These are phyloP conservation scores for Achlya hypogyna DNA, from an alignment of 352 stramenopile species.

Conservation along the genomic window DNA sequence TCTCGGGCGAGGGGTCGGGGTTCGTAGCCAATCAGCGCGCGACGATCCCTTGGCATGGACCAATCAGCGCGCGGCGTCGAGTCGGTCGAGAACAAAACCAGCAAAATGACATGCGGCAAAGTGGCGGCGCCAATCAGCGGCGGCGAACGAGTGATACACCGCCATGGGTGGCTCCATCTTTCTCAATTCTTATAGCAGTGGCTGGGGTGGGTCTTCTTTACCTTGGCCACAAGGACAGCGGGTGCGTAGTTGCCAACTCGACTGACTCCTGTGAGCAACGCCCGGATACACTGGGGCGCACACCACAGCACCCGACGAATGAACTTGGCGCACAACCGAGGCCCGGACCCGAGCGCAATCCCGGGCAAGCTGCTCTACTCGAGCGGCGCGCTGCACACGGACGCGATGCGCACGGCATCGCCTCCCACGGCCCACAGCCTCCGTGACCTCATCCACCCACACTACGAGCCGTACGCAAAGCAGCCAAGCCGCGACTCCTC, in stretches of 20 bases:
- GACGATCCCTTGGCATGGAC: too few species aligned
- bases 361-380: too few species aligned
- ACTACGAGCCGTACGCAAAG: not conserved
- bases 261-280: not conserved
- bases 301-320: too few species aligned
- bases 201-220: not conserved
- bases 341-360: too few species aligned
- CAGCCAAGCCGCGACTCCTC: not conserved
- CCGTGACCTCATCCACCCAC: not conserved
- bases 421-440: not conserved
- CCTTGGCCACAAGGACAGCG: not conserved
- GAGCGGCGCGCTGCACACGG: too few species aligned
- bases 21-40: not conserved
- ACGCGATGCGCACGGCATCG: constrained; percentile 4
- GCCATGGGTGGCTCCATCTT: not conserved
- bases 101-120: not conserved
- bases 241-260: not conserved
- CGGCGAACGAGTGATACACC: not conserved
- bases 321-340: too few species aligned
- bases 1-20: not conserved
- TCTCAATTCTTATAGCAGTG: not conserved
- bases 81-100: not conserved
- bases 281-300: not conserved
- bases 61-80: not conserved
- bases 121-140: not conserved